These are phyloP conservation scores for Tolypocladium endophyticum DNA, from an alignment of 2,329 filamentous ascomycete genomes.

Conservation along the genomic window DNA sequence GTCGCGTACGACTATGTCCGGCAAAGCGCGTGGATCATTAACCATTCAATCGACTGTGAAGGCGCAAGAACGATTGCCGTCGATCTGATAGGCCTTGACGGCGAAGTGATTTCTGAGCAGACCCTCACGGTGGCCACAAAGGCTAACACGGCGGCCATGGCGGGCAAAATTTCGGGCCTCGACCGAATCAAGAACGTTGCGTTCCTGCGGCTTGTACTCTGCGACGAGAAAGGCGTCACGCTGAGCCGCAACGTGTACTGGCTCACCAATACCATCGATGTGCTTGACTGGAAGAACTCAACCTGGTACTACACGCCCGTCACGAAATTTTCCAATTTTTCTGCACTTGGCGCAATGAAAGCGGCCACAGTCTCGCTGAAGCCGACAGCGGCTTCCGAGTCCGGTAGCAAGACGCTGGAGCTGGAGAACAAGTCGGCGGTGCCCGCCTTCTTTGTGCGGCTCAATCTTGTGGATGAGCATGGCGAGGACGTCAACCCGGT, in stretches of 20 bases:
- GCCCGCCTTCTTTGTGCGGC: slow-evolving; percentile 47
- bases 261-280: slow-evolving; percentile 35
- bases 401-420: slow-evolving; percentile 18
- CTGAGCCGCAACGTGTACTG: slow-evolving; percentile 53
- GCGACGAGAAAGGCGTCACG: slow-evolving; percentile 15
- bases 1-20: slow-evolving; percentile 42
- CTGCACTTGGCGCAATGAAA: slow-evolving; percentile 27
- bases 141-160: slow-evolving; percentile 31
- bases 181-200: slow-evolving; percentile 27
- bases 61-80: slow-evolving; percentile 32
- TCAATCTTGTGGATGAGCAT: slow-evolving; percentile 34
- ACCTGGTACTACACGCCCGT: slow-evolving; percentile 52
- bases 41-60: slow-evolving; percentile 31
- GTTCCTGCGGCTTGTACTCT: slow-evolving; percentile 40
- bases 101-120: slow-evolving; percentile 27
- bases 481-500: slow-evolving; percentile 38
- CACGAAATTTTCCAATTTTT: slow-evolving; percentile 36
- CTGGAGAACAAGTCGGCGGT: slow-evolving; percentile 40
- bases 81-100: slow-evolving; percentile 38
- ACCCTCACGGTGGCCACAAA: slow-evolving; percentile 21
- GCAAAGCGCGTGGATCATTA: slow-evolving; percentile 39
- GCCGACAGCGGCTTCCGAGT: neutral
- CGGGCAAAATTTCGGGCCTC: slow-evolving; percentile 10
- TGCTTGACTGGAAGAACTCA: slow-evolving; percentile 43
- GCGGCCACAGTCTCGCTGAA: slow-evolving; percentile 12